Base-by-base conservation (phyloP, 352 stramenopile genomes). In the Globisporangium canariense region DNA sequence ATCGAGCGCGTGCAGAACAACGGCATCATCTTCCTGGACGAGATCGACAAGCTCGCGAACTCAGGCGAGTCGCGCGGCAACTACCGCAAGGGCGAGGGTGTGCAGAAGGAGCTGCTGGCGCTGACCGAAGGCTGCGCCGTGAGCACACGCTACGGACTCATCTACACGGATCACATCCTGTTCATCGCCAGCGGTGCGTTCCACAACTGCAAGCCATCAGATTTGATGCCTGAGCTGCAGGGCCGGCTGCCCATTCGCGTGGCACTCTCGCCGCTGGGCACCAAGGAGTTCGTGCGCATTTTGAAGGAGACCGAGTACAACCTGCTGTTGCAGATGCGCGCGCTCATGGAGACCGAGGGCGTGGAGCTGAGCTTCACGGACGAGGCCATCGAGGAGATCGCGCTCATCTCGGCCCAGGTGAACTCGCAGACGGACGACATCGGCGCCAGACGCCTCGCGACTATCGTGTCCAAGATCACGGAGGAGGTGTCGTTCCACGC, bases 21-120 rank as follows among this genome's bases (percentile, higher is more conserved):
- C 65, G 98, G 98, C 28, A 99, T 99, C 74, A 96, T 99, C 28
- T 99, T 99, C 70, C 97, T 99, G 61, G 98, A 99, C 79, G 98
- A 99, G 75, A 99, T 99, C 58, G 97, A 99, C 78, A 99, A 99
- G 78, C 96, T 99, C 53, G 97, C 97, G 46, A 94, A 81, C 47
- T 76, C 85, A 28, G 86, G 91, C 56, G 94, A 98, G 55, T 81
- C 88, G 56, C 81, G 90, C n/a, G 91, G 92, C 30, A 97, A 80
- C 65, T 91, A 80, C 66, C 81, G 83, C 60, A 94, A 94, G 63
- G 94, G 95, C 22, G 97, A 99, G 74, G 97, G 98, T 36, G 98
- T 99, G 40, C 97, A 99, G 79, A 97, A 98, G 67, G 98, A 99
- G 75, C 76, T 99, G 47, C 77, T 99, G 34, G 97, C 98, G n/a